Base-by-base conservation (phyloP, 768 basidiomycete species). In the Melanogaster broomeanus region DNA sequence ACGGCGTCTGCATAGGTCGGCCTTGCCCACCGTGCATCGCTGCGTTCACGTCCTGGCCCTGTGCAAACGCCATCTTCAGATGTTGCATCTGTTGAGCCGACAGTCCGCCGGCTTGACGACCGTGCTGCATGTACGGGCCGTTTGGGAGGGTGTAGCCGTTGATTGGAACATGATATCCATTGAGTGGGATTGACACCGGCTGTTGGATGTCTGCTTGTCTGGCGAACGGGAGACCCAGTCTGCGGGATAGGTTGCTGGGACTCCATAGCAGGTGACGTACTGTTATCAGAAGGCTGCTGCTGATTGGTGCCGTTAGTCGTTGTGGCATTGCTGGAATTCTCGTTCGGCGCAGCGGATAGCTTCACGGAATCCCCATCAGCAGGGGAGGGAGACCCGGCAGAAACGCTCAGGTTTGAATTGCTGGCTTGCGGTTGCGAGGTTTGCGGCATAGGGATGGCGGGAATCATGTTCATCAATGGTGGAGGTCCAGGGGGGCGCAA, bases 61-160 rank as follows among this genome's bases (percentile, higher is more conserved):
- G 70, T 31, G 77, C 78, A 51, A 84, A 79, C 4, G 78, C 81
- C 9, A 78, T 68, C 67, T 85, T 85, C 37, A 86, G 59, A 48
- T 72, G 77, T 63, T 84, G 82, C 64, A 86, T 71, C 59, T 86
- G 84, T 53, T 87, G 85, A 18, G 71, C 52, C 30, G 74, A 80
- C 41, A 87, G 63, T 2, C 72, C 71, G 39, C 71, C 73, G 4
- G 69, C 68, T 41, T 72, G 74, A 45, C 70, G 71, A 42, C 55
- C 60, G 39, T 60, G 65, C 52, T 55, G 72, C 68, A 67, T 67
- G 60, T 61, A 68, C 45, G 65, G 62, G 6, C 68, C 58, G 43
- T 68, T 74, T 10, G 71, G 49, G 42, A 75, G 61, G 61, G 66
- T 58, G 46, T 66, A 72, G 7, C 71, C 69, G 33, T 75, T 80